phyloP scores from a whole-genome alignment of 805 yeast species.

The Schwanniomyces polymorphus region DNA sequence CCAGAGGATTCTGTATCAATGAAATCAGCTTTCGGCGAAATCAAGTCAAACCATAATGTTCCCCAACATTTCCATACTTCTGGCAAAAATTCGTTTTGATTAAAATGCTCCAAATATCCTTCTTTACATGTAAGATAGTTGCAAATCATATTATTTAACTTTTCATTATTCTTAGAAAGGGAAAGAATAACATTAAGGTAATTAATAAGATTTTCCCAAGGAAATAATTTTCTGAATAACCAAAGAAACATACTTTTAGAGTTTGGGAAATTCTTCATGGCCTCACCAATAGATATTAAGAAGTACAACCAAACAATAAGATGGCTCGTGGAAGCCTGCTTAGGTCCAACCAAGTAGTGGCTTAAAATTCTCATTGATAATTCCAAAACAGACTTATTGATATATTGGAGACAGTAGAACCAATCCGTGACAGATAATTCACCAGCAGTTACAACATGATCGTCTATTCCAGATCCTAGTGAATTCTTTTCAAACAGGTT shows the following conservation, averaged over 20 bases:
- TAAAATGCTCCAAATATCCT: conserved; percentile 45
- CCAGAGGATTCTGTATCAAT: conserved; percentile 53
- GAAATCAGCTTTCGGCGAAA: conserved; percentile 54
- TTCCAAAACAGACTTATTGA: conserved; percentile 66
- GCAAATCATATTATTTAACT: conserved; percentile 21
- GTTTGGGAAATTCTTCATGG: conserved; percentile 45
- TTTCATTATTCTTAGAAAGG: conserved; percentile 22
- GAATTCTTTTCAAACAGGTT: conserved; percentile 9
- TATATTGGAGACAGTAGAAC: conserved; percentile 54
- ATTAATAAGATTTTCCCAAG: conserved; percentile 66
- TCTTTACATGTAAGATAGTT: conserved; percentile 10
- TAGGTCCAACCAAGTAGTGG: conserved; percentile 70
- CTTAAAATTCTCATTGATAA: conserved; percentile 67
- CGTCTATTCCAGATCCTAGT: conserved; percentile 23
- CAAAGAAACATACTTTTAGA: conserved; percentile 49
- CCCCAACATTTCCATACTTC: conserved; percentile 91
- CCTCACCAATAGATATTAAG: conserved; percentile 61
- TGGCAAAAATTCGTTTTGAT: conserved; percentile 61
- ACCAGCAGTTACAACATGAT: conserved; percentile 29
- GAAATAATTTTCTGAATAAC: conserved; percentile 57
- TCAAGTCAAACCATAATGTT: conserved; percentile 71
- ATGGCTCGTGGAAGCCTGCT: conserved; percentile 70
- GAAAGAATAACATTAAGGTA: conserved; percentile 61
- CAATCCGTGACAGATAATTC: conserved; percentile 46
- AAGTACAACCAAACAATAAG: conserved; percentile 77